Conservation (phyloP, 176 grass and related monocot species). For the Avena atlantica region DNA sequence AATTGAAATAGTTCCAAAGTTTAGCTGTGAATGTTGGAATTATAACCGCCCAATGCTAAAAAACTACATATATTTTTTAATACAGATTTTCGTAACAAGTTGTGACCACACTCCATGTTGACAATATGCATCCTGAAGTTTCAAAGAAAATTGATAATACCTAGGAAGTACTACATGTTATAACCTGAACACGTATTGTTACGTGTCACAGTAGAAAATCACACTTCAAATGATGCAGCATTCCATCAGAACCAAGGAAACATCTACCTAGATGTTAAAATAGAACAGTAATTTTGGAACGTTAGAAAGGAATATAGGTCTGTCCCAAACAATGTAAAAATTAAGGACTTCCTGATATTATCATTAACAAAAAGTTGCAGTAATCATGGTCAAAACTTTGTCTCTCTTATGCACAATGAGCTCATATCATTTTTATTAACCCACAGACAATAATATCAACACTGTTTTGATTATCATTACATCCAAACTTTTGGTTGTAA, state of each 20-base stretch:
- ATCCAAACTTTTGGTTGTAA: not conserved
- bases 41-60: not conserved
- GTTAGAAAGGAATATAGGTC: not conserved
- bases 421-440: no score
- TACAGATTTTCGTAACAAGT: not conserved
- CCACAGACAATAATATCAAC: no score
- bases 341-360: not conserved
- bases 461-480: not conserved
- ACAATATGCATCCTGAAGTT: not conserved
- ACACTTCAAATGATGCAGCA: no score
- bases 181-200: not conserved
- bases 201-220: no score
- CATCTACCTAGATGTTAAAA: no score
- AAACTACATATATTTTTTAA: not conserved
- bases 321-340: not conserved
- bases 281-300: no score
- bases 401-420: no score
- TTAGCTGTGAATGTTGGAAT: not conserved
- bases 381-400: no score
- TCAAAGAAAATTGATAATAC: not conserved
- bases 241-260: no score
- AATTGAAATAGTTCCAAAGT: not conserved
- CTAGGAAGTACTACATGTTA: not conserved
- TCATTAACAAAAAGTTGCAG: no score
- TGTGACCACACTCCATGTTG: not conserved